Conservation (phyloP, 805 yeast genomes). For the Teunomyces barrocoloradensis region DNA sequence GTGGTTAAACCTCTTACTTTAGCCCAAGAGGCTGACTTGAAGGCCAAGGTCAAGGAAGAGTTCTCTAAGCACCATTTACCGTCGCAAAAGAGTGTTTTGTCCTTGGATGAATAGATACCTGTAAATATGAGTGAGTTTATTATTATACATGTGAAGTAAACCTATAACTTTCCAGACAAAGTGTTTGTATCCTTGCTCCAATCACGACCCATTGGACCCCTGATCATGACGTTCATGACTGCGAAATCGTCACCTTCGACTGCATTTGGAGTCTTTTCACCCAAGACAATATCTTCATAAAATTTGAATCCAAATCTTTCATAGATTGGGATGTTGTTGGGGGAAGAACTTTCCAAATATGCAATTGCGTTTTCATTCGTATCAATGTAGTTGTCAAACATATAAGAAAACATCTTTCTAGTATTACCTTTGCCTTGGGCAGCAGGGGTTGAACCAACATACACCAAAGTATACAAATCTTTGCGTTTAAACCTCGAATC, state of each 20-base stretch:
- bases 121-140: background rate
- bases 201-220: conserved; percentile 34
- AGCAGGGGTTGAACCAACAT: conserved; percentile 40
- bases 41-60: conserved; percentile 47
- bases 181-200: conserved; percentile 23
- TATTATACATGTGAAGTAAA: background rate
- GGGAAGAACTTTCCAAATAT: conserved; percentile 48
- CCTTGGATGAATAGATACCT: conserved; percentile 36
- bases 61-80: conserved; percentile 58
- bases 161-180: conserved; percentile 6
- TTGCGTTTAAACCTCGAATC: conserved; percentile 39
- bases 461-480: conserved; percentile 42
- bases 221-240: conserved; percentile 44
- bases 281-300: conserved; percentile 49
- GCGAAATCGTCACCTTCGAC: conserved; percentile 41
- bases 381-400: conserved; percentile 48
- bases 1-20: conserved; percentile 69
- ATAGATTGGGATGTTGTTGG: conserved; percentile 50
- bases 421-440: conserved; percentile 60
- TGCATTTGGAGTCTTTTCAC: conserved; percentile 23
- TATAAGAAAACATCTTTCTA: conserved; percentile 46
- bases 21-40: conserved; percentile 58
- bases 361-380: conserved; percentile 33
- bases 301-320: conserved; percentile 49
- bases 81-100: conserved; percentile 49